phyloP scores from a whole-genome alignment of 768 basidiomycete genomes.

The Psilocybe subaeruginosa region DNA sequence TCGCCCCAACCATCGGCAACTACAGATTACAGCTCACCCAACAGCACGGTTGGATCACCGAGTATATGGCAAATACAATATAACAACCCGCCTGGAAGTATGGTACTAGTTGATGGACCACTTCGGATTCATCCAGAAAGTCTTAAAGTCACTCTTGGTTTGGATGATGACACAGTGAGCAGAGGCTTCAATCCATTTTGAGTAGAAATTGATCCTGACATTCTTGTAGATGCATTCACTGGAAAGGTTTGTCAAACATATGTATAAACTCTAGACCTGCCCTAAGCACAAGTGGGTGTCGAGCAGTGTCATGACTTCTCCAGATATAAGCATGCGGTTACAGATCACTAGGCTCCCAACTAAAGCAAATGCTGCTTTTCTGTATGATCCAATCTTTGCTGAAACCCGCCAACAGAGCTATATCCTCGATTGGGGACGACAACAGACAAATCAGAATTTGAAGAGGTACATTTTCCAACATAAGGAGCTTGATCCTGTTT shows the following conservation, averaged over 20 bases:
- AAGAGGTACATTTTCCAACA: slow-evolving; percentile 32
- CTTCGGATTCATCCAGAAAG: slow-evolving; percentile 13
- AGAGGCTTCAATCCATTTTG: not conserved
- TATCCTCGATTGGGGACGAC: slow-evolving; percentile 56
- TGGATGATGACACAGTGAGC: slow-evolving; percentile 46
- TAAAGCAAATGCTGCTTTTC: slow-evolving; percentile 40
- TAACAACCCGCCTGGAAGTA: slow-evolving; percentile 24
- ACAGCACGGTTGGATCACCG: slow-evolving; percentile 12
- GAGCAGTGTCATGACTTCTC: slow-evolving; percentile 35
- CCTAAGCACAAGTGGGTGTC: not conserved
- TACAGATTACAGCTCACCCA: not conserved
- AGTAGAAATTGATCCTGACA: not conserved
- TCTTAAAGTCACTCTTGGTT: slow-evolving; percentile 26
- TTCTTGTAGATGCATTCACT: slow-evolving; percentile 25
- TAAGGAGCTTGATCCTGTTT: slow-evolving; percentile 24
- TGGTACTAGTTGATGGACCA: slow-evolving; percentile 23
- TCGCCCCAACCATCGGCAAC: not conserved
- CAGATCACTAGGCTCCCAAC: slow-evolving; percentile 29
- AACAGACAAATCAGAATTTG: slow-evolving; percentile 33
- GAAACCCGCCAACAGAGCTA: slow-evolving; percentile 47
- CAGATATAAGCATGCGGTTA: slow-evolving; percentile 46
- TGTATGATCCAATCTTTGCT: slow-evolving; percentile 59
- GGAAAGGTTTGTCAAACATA: slow-evolving; percentile 21
- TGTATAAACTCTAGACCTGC: too few species aligned
- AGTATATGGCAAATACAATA: slow-evolving; percentile 46